Conservation (phyloP, 208 protist genomes). For the Trichomonas tenax region DNA sequence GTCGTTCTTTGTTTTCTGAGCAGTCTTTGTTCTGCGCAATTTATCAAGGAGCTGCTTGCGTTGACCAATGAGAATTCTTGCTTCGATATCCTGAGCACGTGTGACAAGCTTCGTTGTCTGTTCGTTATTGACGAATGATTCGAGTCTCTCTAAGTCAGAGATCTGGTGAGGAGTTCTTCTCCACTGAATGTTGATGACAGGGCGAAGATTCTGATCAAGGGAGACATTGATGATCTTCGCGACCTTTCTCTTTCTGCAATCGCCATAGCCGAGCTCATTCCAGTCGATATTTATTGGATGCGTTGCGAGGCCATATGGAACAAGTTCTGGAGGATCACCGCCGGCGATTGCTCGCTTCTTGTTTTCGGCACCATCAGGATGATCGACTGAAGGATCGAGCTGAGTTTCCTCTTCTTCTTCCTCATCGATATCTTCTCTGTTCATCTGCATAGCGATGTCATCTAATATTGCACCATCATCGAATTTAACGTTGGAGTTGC, state of each 20-base stretch:
- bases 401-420: background rate
- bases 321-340: background rate
- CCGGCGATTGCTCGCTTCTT: too few species aligned
- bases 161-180: background rate
- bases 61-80: background rate
- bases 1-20: background rate
- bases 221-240: background rate
- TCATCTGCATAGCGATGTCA: background rate
- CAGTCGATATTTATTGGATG: background rate
- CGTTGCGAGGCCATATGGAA: background rate
- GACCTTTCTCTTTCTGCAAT: background rate
- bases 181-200: background rate
- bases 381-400: too few species aligned
- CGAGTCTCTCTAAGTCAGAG: background rate
- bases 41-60: background rate
- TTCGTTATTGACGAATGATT: background rate
- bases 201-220: background rate
- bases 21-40: background rate
- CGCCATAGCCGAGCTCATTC: background rate
- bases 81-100: background rate
- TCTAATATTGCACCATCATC: background rate
- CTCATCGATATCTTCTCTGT: background rate
- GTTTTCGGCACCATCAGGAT: background rate
- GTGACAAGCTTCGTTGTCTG: background rate
- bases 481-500: background rate